Conservation (phyloP, 495 filamentous ascomycete species). For the Aspergillus affinis region DNA sequence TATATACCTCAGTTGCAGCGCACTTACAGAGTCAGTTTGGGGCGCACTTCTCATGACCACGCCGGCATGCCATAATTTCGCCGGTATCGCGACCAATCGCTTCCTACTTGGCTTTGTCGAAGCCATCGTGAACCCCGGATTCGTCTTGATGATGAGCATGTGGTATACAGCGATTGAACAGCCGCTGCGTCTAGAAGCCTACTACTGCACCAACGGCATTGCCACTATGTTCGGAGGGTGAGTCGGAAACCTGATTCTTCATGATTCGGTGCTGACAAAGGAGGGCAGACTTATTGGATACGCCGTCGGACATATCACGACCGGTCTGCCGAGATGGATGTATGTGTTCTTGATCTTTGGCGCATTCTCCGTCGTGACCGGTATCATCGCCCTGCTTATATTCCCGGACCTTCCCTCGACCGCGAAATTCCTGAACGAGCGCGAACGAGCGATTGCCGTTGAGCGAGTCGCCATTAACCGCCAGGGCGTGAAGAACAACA, state of each 20-base stretch:
- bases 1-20: not conserved
- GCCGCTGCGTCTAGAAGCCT: conserved; percentile 52
- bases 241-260: conserved; percentile 1
- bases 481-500: conserved; percentile 47
- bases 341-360: conserved; percentile 54
- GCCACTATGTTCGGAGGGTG: conserved; percentile 55
- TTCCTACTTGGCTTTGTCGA: conserved; percentile 57
- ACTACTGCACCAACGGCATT: conserved; percentile 57
- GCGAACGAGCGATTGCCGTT: conserved; percentile 41
- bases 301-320: conserved; percentile 49
- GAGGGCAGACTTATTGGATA: conserved; percentile 50
- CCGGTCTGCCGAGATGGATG: conserved; percentile 45
- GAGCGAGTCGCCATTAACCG: conserved; percentile 44
- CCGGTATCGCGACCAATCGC: conserved; percentile 42
- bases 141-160: conserved; percentile 57
- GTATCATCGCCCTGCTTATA: conserved; percentile 35
- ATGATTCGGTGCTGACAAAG: conserved; percentile 27
- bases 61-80: conserved; percentile 41
- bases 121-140: conserved; percentile 55
- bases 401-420: conserved; percentile 48
- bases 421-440: conserved; percentile 44
- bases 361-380: conserved; percentile 32
- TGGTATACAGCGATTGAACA: conserved; percentile 57
- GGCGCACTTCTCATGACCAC: conserved; percentile 42
- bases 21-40: conserved; percentile 31